These are phyloP conservation scores for Rhodotorula kratochvilovae DNA, from an alignment of 768 basidiomycete species.

Conservation along the genomic window DNA sequence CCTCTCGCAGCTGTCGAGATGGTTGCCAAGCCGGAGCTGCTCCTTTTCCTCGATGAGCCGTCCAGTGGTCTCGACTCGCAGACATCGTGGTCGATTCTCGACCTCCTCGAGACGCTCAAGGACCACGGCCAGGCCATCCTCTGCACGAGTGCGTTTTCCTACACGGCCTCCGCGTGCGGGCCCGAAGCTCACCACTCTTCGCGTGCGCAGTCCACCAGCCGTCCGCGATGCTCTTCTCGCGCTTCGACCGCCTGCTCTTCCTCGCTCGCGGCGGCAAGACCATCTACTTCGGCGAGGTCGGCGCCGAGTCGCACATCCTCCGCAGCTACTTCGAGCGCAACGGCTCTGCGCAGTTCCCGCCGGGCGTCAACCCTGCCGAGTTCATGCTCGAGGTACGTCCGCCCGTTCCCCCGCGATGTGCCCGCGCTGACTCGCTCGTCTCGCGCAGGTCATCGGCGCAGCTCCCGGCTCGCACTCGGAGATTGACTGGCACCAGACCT, in stretches of 20 bases:
- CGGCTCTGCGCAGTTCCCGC: slow-evolving; percentile 12
- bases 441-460: slow-evolving; percentile 56
- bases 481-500: slow-evolving; percentile 81
- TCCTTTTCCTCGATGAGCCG: slow-evolving; percentile 53
- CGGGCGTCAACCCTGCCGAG: slow-evolving; percentile 70
- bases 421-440: slow-evolving; percentile 62
- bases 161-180: too few species aligned
- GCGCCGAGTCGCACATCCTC: slow-evolving; percentile 59
- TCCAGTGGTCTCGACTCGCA: slow-evolving; percentile 50
- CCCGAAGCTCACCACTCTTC: too few species aligned
- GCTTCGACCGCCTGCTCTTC: slow-evolving; percentile 61
- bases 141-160: slow-evolving; percentile 44
- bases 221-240: slow-evolving; percentile 68
- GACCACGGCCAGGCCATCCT: slow-evolving; percentile 50
- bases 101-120: slow-evolving; percentile 51
- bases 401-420: not conserved
- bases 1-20: slow-evolving; percentile 58
- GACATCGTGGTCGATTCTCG: slow-evolving; percentile 50
- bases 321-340: slow-evolving; percentile 9
- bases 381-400: slow-evolving; percentile 47
- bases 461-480: slow-evolving; percentile 58
- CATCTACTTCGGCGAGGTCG: slow-evolving; percentile 63
- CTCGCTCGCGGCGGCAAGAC: slow-evolving; percentile 73
- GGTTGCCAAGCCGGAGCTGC: slow-evolving; percentile 57
- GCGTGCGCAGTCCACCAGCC: slow-evolving; percentile 51